Conservation (phyloP, 2,329 filamentous ascomycete genomes). For the Colletotrichum australisinense region DNA sequence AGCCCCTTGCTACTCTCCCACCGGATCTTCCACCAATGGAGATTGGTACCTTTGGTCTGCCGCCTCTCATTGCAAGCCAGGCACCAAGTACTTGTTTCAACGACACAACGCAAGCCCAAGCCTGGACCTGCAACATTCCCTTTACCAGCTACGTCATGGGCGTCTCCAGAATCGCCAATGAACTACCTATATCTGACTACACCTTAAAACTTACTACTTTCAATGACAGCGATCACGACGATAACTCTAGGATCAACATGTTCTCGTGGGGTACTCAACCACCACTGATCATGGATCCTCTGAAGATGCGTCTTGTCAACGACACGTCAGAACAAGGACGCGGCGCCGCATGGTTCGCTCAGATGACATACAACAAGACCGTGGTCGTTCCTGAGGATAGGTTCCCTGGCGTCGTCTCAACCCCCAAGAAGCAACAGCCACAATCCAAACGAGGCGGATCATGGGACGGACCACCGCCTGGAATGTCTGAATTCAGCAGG, state of each 20-base stretch:
- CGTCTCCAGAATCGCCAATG: slow-evolving; percentile 45
- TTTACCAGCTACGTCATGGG: slow-evolving; percentile 57
- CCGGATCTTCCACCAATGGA: slow-evolving; percentile 62
- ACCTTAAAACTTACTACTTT: slow-evolving; percentile 52
- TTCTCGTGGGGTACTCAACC: slow-evolving; percentile 65
- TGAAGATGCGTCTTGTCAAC: slow-evolving; percentile 59
- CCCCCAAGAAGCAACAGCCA: slow-evolving; percentile 41
- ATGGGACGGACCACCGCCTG: slow-evolving; percentile 13
- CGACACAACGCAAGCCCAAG: slow-evolving; percentile 62
- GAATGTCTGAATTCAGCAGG: slow-evolving; percentile 46
- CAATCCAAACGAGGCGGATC: slow-evolving; percentile 8
- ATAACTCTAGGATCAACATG: slow-evolving; percentile 39
- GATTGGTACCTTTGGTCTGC: slow-evolving; percentile 67
- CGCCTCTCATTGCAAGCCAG: slow-evolving; percentile 61
- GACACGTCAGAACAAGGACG: slow-evolving; percentile 60
- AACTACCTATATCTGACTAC: slow-evolving; percentile 51
- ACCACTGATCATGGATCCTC: slow-evolving; percentile 53
- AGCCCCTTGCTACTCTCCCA: slow-evolving; percentile 62
- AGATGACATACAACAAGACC: slow-evolving; percentile 65
- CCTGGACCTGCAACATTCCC: slow-evolving; percentile 73
- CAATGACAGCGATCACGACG: slow-evolving; percentile 48
- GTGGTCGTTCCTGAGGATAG: slow-evolving; percentile 61
- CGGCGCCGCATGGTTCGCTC: slow-evolving; percentile 68
- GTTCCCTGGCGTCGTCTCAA: slow-evolving; percentile 42
- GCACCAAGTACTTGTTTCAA: slow-evolving; percentile 67